These are phyloP conservation scores for Coemansia sp. DNA, from an alignment of 192 early-diverging fungal species.

Conservation along the genomic window DNA sequence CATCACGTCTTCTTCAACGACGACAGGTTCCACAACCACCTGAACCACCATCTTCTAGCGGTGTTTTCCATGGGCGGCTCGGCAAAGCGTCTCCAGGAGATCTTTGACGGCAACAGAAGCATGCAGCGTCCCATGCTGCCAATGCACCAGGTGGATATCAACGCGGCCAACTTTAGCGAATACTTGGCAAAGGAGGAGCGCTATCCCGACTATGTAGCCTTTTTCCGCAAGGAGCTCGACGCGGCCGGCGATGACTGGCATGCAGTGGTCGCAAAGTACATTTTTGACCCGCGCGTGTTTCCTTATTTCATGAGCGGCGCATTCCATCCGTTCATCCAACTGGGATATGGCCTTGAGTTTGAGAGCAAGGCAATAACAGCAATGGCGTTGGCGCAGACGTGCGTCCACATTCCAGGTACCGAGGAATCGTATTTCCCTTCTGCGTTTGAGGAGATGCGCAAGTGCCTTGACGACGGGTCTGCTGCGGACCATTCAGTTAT, in stretches of 20 bases:
- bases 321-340: constrained; percentile 65
- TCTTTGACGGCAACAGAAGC: constrained; percentile 49
- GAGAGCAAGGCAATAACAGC: constrained; percentile 57
- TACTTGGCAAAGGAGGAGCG: constrained; percentile 40
- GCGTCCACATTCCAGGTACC: constrained; percentile 24
- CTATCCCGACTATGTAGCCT: constrained; percentile 55
- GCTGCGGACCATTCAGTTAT: constrained; percentile 24
- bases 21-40: constrained; percentile 61
- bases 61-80: constrained; percentile 59
- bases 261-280: constrained; percentile 46
- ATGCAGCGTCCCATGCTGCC: constrained; percentile 35
- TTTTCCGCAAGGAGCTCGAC: constrained; percentile 57
- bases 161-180: constrained; percentile 35
- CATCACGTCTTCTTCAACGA: constrained; percentile 63
- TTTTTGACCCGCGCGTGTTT: constrained; percentile 53
- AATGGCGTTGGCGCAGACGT: constrained; percentile 58
- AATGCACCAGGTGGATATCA: constrained; percentile 31
- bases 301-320: constrained; percentile 54
- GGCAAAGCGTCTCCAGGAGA: constrained; percentile 52
- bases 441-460: constrained; percentile 14
- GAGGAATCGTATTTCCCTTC: constrained; percentile 17
- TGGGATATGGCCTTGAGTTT: constrained; percentile 68
- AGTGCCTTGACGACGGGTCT: not conserved
- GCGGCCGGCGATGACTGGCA: constrained; percentile 40
- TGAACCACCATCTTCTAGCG: constrained; percentile 61